Evolutionary conservation across 2,329 filamentous ascomycete genomes (phyloP).

Genomic region (Parastagonospora nodorum): DNA sequence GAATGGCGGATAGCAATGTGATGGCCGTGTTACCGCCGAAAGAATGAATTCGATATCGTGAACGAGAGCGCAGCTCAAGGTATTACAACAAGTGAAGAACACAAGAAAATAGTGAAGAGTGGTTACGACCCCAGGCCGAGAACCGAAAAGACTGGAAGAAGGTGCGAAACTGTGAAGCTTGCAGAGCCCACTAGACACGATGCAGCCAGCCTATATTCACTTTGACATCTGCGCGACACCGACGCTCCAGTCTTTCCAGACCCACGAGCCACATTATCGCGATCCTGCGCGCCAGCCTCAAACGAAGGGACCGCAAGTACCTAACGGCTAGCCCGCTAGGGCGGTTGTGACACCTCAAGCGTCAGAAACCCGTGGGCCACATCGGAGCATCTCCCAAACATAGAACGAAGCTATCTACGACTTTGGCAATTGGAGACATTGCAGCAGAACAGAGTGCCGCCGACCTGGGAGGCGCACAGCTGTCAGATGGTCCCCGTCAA

Average conservation of each 20-base stretch:
- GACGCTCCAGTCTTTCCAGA: slow-evolving; percentile 22
- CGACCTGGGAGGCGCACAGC: slow-evolving; percentile 16
- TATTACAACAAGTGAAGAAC: slow-evolving; percentile 20
- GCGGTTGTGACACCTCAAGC: slow-evolving; percentile 34
- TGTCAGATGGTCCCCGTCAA: slow-evolving; percentile 21
- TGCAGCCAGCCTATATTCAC: slow-evolving; percentile 40
- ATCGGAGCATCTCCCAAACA: slow-evolving; percentile 32
- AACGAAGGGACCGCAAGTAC: slow-evolving; percentile 36
- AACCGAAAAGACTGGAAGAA: slow-evolving; percentile 12
- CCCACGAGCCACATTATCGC: slow-evolving; percentile 34
- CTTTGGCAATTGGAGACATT: slow-evolving; percentile 16
- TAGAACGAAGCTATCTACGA: slow-evolving; percentile 29
- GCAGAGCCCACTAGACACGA: slow-evolving; percentile 25
- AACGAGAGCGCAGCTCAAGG: slow-evolving; percentile 41
- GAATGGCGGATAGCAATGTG: background rate
- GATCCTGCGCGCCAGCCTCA: slow-evolving; percentile 43
- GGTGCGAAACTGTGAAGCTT: slow-evolving; percentile 28
- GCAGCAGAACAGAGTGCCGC: slow-evolving; percentile 14
- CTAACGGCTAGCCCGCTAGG: slow-evolving; percentile 37
- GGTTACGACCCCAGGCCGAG: slow-evolving; percentile 30
- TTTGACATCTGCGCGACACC: slow-evolving; percentile 33
- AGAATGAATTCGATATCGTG: slow-evolving; percentile 12
- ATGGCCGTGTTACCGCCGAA: slow-evolving; percentile 20
- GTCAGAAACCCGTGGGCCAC: slow-evolving; percentile 41
- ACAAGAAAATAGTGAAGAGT: slow-evolving; percentile 13